These are phyloP conservation scores for Yarrowia phangngaensis DNA, from an alignment of 805 yeast species.

Conservation along the genomic window DNA sequence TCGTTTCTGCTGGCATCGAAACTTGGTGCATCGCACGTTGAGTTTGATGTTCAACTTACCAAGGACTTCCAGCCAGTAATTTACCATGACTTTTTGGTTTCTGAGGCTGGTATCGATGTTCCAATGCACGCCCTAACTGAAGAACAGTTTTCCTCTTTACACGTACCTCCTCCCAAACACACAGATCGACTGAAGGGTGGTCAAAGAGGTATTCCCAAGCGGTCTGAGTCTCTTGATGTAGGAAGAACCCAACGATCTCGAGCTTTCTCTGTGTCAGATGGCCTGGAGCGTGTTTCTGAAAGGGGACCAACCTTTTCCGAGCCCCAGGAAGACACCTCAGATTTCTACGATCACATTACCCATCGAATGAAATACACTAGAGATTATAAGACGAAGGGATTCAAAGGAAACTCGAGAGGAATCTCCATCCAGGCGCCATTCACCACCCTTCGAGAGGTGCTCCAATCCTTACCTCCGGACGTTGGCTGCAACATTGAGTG, in stretches of 20 bases:
- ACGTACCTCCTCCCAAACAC: conserved; percentile 21
- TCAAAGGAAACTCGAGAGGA: conserved; percentile 91
- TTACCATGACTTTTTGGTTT: conserved; percentile 90
- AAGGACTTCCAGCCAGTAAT: conserved; percentile 89
- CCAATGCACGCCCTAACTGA: conserved; percentile 91
- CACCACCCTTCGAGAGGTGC: conserved; percentile 81
- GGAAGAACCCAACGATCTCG: conserved; percentile 38
- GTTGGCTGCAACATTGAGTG: conserved; percentile 95
- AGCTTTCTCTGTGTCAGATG: conserved; percentile 43
- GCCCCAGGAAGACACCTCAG: conserved; percentile 1
- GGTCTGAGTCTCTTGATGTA: conserved; percentile 19
- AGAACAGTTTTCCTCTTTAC: conserved; percentile 60
- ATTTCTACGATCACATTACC: conserved; percentile 9
- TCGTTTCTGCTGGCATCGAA: conserved; percentile 95
- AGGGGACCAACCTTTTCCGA: not conserved
- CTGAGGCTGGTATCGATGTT: conserved; percentile 92
- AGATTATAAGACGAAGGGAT: conserved; percentile 79
- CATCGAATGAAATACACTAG: conserved; percentile 68
- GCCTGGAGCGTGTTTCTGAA: conserved; percentile 37
- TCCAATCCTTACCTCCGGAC: conserved; percentile 69
- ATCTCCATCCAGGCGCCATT: conserved; percentile 85
- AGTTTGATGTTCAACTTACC: conserved; percentile 93
- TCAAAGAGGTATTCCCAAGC: conserved; percentile 13
- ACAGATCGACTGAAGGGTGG: conserved; percentile 5
- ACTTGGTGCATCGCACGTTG: conserved; percentile 92